Conservation (phyloP, 805 yeast species). For the Saccharomycopsis lassenensis region DNA sequence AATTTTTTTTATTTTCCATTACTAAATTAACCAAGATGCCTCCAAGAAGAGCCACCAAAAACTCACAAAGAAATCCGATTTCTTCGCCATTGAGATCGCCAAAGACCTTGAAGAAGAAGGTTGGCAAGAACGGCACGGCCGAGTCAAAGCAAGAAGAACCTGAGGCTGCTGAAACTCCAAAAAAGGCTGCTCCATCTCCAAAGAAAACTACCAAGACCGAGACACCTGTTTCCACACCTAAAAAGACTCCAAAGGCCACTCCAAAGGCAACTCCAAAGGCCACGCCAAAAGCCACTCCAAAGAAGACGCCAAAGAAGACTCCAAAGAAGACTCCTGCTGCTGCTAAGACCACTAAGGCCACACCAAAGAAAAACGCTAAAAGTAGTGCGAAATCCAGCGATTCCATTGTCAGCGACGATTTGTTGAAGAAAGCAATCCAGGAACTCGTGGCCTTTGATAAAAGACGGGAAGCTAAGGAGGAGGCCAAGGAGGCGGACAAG, state of each 20-base stretch:
- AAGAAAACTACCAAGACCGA: slow-evolving; percentile 13
- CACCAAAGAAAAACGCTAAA: neutral
- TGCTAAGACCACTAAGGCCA: neutral
- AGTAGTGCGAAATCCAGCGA: neutral
- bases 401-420: neutral
- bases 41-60: slow-evolving; percentile 9
- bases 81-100: slow-evolving; percentile 13
- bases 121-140: neutral
- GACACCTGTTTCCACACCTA: slow-evolving; percentile 12
- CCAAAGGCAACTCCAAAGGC: slow-evolving; percentile 8
- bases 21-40: slow-evolving; percentile 7
- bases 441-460: slow-evolving; percentile 56
- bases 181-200: slow-evolving; percentile 16
- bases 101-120: slow-evolving; percentile 3
- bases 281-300: slow-evolving; percentile 10
- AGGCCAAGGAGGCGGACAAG: slow-evolving; percentile 22
- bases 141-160: neutral
- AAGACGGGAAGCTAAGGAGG: slow-evolving; percentile 24
- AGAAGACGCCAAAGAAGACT: slow-evolving; percentile 6
- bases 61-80: slow-evolving; percentile 2
- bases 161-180: slow-evolving; percentile 9
- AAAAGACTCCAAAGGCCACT: slow-evolving; percentile 4
- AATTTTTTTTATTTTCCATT: neutral
- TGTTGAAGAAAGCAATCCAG: slow-evolving; percentile 36
- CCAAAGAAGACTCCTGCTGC: slow-evolving; percentile 20